Conservation (phyloP, 768 basidiomycete species). For the Kwoniella europaea region DNA sequence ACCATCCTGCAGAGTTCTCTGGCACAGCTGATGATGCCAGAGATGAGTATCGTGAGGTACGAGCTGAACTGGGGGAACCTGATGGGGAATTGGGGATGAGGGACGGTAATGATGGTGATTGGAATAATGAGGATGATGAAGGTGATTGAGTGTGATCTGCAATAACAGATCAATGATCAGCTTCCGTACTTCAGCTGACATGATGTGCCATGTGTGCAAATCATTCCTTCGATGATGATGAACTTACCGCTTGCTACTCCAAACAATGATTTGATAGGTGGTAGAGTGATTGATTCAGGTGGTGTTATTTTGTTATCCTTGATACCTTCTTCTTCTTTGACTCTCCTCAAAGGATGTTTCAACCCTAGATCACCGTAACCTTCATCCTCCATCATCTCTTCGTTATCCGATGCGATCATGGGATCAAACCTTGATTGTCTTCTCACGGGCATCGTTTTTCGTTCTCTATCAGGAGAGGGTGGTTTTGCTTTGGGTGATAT, state of each 20-base stretch:
- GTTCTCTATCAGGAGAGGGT: conserved; percentile 91
- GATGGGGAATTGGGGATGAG: conserved; percentile 43
- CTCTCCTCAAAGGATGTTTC: conserved; percentile 42
- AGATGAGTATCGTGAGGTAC: conserved; percentile 47
- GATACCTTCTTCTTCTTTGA: conserved; percentile 31
- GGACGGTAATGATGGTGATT: conserved; percentile 41
- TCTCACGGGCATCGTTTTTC: conserved; percentile 62
- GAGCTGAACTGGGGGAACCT: conserved; percentile 40
- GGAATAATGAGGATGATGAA: conserved; percentile 21
- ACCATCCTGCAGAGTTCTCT: conserved; percentile 41
- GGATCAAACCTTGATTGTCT: conserved; percentile 48
- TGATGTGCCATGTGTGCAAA: not conserved
- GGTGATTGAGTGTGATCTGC: conserved; percentile 29
- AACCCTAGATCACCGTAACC: conserved; percentile 46
- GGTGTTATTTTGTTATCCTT: conserved; percentile 8
- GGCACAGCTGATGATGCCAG: conserved; percentile 31
- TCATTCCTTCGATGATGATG: not conserved
- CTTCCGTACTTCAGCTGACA: not conserved
- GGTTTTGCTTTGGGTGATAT: conserved; percentile 86
- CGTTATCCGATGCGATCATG: conserved; percentile 41
- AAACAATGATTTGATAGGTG: conserved; percentile 52
- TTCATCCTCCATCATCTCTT: conserved; percentile 36
- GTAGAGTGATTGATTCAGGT: conserved; percentile 38
- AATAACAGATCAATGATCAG: not conserved
- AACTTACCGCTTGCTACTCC: conserved; percentile 40